Base-by-base conservation (phyloP, 352 stramenopile species). In the Phytopythium ostracodes region DNA sequence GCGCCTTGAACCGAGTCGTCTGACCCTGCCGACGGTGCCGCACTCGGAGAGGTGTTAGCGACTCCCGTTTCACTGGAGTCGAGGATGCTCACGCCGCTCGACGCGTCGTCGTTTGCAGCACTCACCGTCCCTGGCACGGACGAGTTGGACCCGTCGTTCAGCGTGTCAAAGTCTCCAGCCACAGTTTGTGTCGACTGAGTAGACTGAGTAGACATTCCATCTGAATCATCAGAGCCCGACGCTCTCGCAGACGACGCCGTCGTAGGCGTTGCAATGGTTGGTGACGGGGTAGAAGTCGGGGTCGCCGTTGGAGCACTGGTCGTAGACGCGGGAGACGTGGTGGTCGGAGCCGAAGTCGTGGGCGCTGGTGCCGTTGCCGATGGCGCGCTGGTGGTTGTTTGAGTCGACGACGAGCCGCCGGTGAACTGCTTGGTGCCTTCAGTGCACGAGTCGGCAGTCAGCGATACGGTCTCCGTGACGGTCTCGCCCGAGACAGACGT, bases 401-500 rank as follows among this genome's bases (percentile, higher is more conserved):
- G 38, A 4, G 40, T 29, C 6, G 42, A 47, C 2, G 18, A 22
- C 42, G 42, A 54, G 42, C 56, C 60, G 6, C 35, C 42, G 12
- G 61, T 59, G 65, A 89, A 89, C 66, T 89, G 79, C 47, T 68
- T 69, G 1, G 42, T 24, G 49, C 79, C 79, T 55, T 76, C 70
- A 15, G 75, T 87, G 64, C 79, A 89, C 56, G 63, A 71, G 43
- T 77, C 75, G 17, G 66, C 75, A 0, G 60, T 65, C 17, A 90
- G 71, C n/a, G 76, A 77, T 10, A 90, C 74, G 17, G 75, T 88
- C 51, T 87, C 79, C 42, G 73, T 65, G 50, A 90, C 77, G 49
- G 68, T 70, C 56, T 91, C 74, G 29, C 77, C 82, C 50, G 71
- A 77, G 17, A 81, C 63, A 58, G 82, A 85, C 46, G 79, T 91